Conservation (phyloP, 768 basidiomycete genomes). For the Porphyrellus cyaneotinctus region DNA sequence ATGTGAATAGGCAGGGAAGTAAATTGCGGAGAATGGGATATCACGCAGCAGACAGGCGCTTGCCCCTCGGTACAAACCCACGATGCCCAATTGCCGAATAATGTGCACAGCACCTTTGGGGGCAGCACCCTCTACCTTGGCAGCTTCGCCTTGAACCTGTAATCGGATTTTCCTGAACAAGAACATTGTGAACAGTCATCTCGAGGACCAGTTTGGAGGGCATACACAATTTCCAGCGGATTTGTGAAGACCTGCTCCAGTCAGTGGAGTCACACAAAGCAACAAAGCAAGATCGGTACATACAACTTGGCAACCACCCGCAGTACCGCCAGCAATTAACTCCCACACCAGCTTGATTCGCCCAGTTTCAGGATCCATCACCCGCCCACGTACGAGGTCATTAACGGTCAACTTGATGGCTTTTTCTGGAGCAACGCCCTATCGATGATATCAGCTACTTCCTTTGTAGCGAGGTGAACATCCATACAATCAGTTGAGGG, state of each 20-base stretch:
- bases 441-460: constrained; percentile 8
- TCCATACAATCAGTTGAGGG: constrained; percentile 82
- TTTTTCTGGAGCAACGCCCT: constrained; percentile 96
- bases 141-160: constrained; percentile 94
- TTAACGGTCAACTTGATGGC: constrained; percentile 98
- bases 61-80: constrained; percentile 92
- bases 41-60: constrained; percentile 91
- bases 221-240: constrained; percentile 92
- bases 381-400: constrained; percentile 77
- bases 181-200: background rate
- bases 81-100: constrained; percentile 83
- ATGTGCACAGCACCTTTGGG: constrained; percentile 91
- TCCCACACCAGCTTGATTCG: constrained; percentile 92
- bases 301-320: constrained; percentile 98
- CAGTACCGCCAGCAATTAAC: constrained; percentile 83
- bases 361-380: constrained; percentile 94
- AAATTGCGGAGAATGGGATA: constrained; percentile 95
- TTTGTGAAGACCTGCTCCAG: constrained; percentile 84
- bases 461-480: background rate
- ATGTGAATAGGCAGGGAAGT: constrained; percentile 85
- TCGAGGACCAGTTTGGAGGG: background rate
- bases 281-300: constrained; percentile 32
- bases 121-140: constrained; percentile 74
- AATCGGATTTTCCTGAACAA: constrained; percentile 78
- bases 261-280: constrained; percentile 16